phyloP scores from a whole-genome alignment of 805 yeast species.

The Pichia exigua region DNA sequence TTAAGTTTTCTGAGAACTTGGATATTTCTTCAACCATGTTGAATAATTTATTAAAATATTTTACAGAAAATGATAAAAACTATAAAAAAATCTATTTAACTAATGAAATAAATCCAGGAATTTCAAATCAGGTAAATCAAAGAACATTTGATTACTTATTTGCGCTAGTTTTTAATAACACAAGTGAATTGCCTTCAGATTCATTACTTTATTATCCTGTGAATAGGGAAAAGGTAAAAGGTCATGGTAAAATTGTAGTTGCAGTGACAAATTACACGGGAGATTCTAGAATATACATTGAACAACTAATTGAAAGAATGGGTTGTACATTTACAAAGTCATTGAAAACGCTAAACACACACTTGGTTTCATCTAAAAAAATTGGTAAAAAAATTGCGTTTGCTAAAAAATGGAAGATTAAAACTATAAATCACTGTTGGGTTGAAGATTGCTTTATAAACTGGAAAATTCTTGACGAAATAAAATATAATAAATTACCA shows the following conservation, averaged over 20 bases:
- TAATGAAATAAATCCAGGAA: conserved; percentile 19
- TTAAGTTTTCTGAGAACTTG: background rate
- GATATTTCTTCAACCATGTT: background rate
- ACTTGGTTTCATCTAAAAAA: conserved; percentile 59
- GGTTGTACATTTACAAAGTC: conserved; percentile 76
- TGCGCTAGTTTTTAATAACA: conserved; percentile 47
- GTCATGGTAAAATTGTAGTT: conserved; percentile 46
- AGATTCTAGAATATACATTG: conserved; percentile 69
- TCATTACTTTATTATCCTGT: conserved; percentile 64
- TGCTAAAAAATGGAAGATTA: conserved; percentile 61
- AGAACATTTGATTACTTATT: conserved; percentile 71
- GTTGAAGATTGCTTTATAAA: conserved; percentile 67
- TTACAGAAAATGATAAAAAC: background rate
- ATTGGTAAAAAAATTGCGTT: conserved; percentile 70
- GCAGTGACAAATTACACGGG: conserved; percentile 80
- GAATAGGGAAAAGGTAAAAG: conserved; percentile 43
- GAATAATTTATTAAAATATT: background rate
- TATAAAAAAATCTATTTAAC: background rate
- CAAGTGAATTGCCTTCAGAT: conserved; percentile 47
- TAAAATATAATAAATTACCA: conserved; percentile 39
- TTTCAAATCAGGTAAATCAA: conserved; percentile 31
- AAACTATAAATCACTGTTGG: conserved; percentile 78
- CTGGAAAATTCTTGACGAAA: conserved; percentile 48
- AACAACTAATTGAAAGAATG: conserved; percentile 49
- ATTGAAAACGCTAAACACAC: conserved; percentile 53